Conservation (phyloP, 2,329 filamentous ascomycete genomes). For the Teratosphaeria nubilosa region DNA sequence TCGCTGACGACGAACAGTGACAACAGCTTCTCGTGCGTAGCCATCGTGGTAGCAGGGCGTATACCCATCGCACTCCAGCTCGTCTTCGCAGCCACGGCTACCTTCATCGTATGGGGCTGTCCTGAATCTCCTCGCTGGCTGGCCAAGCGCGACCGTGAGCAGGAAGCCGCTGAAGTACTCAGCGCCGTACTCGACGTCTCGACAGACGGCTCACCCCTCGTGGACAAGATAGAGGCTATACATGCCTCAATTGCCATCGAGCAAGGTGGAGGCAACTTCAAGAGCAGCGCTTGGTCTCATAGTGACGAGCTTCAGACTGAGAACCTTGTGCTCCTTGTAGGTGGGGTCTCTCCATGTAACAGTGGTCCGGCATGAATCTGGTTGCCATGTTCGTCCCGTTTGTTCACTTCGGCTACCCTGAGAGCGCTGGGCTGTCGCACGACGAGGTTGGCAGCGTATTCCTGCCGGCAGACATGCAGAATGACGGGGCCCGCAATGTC, state of each 20-base stretch:
- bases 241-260: constrained; percentile 26
- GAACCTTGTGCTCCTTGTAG: constrained; percentile 20
- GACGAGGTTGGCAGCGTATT: constrained; percentile 64
- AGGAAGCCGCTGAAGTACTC: constrained; percentile 16
- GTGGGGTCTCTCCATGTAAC: constrained; percentile 30
- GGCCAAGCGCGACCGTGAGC: constrained; percentile 18
- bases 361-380: constrained; percentile 27
- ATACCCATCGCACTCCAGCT: constrained; percentile 34
- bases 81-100: constrained; percentile 32
- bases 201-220: constrained; percentile 14
- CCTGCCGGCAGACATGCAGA: background rate
- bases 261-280: background rate
- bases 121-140: constrained; percentile 30
- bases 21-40: constrained; percentile 21
- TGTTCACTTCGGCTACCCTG: constrained; percentile 50
- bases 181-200: constrained; percentile 16
- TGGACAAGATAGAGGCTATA: constrained; percentile 20
- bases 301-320: background rate
- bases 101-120: constrained; percentile 21
- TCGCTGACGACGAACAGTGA: background rate
- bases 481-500: background rate
- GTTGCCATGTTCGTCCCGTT: constrained; percentile 5
- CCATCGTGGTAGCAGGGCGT: constrained; percentile 31
- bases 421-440: constrained; percentile 44
- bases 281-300: background rate